These are phyloP conservation scores for Limonium bicolor DNA, from an alignment of 148 eudicot species.

Conservation along the genomic window DNA sequence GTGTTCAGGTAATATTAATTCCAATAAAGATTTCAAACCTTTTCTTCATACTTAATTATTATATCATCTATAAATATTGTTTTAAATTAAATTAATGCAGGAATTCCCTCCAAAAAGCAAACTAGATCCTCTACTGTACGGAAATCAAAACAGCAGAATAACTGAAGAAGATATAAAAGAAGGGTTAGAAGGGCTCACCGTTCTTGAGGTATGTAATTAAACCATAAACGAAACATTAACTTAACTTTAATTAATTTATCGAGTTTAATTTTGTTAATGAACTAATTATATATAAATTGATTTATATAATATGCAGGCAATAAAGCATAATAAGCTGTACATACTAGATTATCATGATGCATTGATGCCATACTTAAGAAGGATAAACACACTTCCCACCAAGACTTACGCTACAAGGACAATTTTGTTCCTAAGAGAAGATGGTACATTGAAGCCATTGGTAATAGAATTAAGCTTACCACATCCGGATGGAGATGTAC, in stretches of 20 bases:
- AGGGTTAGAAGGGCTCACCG: constrained; percentile 30
- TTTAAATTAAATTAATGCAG: constrained; percentile 10
- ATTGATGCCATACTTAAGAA: constrained; percentile 13
- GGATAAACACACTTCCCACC: constrained; percentile 11
- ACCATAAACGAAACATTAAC: neutral
- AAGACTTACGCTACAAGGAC: constrained; percentile 18
- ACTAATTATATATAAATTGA: neutral
- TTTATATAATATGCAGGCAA: constrained; percentile 8
- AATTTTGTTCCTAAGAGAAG: constrained; percentile 10
- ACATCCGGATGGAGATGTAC: constrained; percentile 36
- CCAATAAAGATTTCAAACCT: neutral
- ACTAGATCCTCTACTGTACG: constrained; percentile 46
- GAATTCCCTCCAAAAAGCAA: constrained; percentile 51
- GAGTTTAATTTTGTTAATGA: neutral
- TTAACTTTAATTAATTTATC: neutral
- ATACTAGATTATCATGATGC: constrained; percentile 16
- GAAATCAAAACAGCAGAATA: constrained; percentile 57
- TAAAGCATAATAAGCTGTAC: constrained; percentile 9
- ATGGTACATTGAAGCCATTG: constrained; percentile 9
- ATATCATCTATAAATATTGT: neutral
- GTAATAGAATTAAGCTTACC: constrained; percentile 15
- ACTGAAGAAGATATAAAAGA: constrained; percentile 33
- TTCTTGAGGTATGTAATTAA: constrained; percentile 39
- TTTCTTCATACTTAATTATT: constrained; percentile 2
- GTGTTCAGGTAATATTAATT: constrained; percentile 33